Conservation (phyloP, 352 stramenopile species). For the Globisporangium carolinianum region DNA sequence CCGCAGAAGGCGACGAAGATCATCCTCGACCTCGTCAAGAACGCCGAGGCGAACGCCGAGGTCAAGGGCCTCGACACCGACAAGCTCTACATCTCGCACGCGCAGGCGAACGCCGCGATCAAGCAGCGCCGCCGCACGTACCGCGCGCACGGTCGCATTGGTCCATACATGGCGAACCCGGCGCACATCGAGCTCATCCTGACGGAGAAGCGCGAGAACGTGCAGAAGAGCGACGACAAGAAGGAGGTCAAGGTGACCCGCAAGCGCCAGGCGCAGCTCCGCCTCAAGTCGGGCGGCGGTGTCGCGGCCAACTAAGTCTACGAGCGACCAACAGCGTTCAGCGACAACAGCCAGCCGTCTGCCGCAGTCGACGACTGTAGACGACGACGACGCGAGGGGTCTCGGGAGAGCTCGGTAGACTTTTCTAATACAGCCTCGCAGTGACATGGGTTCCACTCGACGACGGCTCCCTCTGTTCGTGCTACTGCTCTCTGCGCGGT, state of each 20-base stretch:
- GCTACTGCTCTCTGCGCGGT: neutral
- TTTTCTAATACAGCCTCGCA: slow-evolving; percentile 79
- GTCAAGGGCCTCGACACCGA: slow-evolving; percentile 96
- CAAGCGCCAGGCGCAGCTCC: slow-evolving; percentile 87
- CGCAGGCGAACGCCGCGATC: slow-evolving; percentile 96
- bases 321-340: slow-evolving; percentile 9
- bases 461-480: neutral
- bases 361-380: slow-evolving; percentile 30
- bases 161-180: slow-evolving; percentile 98
- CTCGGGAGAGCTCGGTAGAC: slow-evolving; percentile 39
- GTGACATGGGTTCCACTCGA: slow-evolving; percentile 68
- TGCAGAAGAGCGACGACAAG: slow-evolving; percentile 87
- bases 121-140: slow-evolving; percentile 99
- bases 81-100: slow-evolving; percentile 96
- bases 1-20: slow-evolving; percentile 98
- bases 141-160: slow-evolving; percentile 95
- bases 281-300: slow-evolving; percentile 84
- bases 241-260: slow-evolving; percentile 80
- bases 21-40: slow-evolving; percentile 97
- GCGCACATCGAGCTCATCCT: slow-evolving; percentile 99
- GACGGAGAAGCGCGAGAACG: slow-evolving; percentile 93
- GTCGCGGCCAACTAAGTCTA: slow-evolving; percentile 74
- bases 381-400: slow-evolving; percentile 17
- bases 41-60: slow-evolving; percentile 98
- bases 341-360: slow-evolving; percentile 7